Conservation (phyloP, 805 yeast genomes). For the Kuraishia hungarica region DNA sequence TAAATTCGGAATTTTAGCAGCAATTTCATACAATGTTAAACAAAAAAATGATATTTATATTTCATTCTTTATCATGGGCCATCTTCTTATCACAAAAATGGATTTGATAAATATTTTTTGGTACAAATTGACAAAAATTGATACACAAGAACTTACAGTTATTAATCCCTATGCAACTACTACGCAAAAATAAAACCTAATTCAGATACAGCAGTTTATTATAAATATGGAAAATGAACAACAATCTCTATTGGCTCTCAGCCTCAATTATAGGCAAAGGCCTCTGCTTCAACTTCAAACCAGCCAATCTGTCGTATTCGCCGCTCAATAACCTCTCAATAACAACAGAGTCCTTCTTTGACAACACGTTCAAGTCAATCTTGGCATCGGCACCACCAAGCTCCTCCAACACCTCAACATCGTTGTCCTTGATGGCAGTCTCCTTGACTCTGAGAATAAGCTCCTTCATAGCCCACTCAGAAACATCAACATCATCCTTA, state of each 20-base stretch:
- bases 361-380: slow-evolving; percentile 46
- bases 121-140: too few species aligned
- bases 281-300: slow-evolving; percentile 38
- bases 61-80: too few species aligned
- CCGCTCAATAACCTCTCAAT: slow-evolving; percentile 78
- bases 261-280: slow-evolving; percentile 1
- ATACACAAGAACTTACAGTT: too few species aligned
- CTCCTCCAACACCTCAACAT: slow-evolving; percentile 39
- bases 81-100: too few species aligned
- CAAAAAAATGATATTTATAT: too few species aligned
- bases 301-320: slow-evolving; percentile 67
- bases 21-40: too few species aligned
- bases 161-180: too few species aligned
- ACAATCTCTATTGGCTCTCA: neutral
- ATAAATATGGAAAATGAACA: neutral
- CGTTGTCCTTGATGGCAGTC: slow-evolving; percentile 48
- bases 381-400: slow-evolving; percentile 35
- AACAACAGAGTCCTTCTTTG: slow-evolving; percentile 66
- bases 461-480: slow-evolving; percentile 81
- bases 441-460: slow-evolving; percentile 70
- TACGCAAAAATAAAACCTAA: neutral
- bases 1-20: too few species aligned
- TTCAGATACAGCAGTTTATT: neutral
- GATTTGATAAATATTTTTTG: too few species aligned
- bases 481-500: slow-evolving; percentile 39